phyloP scores from a whole-genome alignment of 1,284 basidiomycete species.

The Ceratobasidium sp. region DNA sequence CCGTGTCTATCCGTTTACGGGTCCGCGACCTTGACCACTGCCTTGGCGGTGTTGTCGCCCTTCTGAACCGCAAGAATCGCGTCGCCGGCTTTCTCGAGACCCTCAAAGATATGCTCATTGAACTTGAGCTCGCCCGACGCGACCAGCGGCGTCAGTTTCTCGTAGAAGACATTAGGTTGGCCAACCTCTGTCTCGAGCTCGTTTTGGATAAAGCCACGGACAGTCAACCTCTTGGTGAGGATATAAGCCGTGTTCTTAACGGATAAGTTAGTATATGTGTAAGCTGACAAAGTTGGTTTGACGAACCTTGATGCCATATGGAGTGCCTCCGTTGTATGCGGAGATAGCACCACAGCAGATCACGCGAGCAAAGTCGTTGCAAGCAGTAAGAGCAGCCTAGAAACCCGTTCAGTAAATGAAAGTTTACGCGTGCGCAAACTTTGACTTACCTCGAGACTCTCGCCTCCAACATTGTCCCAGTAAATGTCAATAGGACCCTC shows the following conservation, averaged over 20 bases:
- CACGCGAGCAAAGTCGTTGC: not conserved
- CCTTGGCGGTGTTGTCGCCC: constrained; percentile 70
- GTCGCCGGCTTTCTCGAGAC: constrained; percentile 65
- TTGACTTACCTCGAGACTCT: constrained; percentile 15
- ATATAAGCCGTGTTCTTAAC: constrained; percentile 46
- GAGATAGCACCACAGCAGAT: constrained; percentile 44
- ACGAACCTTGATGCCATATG: constrained; percentile 44
- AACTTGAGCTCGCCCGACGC: constrained; percentile 69
- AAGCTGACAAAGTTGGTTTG: not conserved
- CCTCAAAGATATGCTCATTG: constrained; percentile 63
- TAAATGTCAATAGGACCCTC: constrained; percentile 53
- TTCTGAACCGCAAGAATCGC: constrained; percentile 64
- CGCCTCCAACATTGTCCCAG: constrained; percentile 41
- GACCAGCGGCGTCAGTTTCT: not conserved
- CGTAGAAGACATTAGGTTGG: constrained; percentile 47
- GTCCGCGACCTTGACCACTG: constrained; percentile 62
- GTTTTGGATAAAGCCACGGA: constrained; percentile 51
- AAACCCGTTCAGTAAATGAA: not conserved
- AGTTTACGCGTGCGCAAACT: not conserved
- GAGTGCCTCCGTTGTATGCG: constrained; percentile 45
- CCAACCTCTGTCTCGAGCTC: constrained; percentile 55
- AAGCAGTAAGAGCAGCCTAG: not conserved
- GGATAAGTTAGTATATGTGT: not conserved
- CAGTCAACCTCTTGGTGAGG: constrained; percentile 44
- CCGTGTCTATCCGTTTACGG: constrained; percentile 48